Conservation (phyloP, 352 stramenopile species). For the Phytophthora brassicae region DNA sequence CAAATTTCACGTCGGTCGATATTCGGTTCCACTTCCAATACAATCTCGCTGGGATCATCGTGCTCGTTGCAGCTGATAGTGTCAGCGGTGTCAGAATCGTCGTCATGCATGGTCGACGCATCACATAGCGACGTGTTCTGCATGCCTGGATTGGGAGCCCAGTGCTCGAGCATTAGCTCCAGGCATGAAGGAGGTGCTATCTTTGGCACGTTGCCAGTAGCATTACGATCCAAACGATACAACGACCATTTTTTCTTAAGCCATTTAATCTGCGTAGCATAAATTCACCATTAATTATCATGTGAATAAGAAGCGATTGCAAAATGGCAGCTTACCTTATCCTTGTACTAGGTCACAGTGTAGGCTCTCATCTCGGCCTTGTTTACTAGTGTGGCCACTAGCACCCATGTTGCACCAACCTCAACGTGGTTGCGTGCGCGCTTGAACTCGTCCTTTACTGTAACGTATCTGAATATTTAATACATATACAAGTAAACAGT, state of each 20-base stretch:
- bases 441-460: no score
- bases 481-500: no score
- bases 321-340: neutral
- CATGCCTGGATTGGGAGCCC: neutral
- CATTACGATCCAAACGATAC: neutral
- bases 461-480: no score
- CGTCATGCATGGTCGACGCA: neutral
- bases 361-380: neutral
- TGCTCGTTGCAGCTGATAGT: neutral
- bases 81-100: neutral
- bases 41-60: neutral
- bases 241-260: neutral
- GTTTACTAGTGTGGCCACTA: neutral
- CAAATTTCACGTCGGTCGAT: neutral
- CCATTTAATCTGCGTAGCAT: neutral
- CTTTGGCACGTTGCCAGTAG: slow-evolving; percentile 6
- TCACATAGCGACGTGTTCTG: slow-evolving; percentile 9
- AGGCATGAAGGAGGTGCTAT: neutral
- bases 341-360: neutral
- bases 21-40: neutral
- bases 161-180: slow-evolving; percentile 7
- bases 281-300: no score
- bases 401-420: neutral
- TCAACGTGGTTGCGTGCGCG: no score
- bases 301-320: no score